Evolutionary conservation across 441 rosid species (phyloP), one percentile per base, ranked within the genome.

Genomic region (Sinapis alba): DNA sequence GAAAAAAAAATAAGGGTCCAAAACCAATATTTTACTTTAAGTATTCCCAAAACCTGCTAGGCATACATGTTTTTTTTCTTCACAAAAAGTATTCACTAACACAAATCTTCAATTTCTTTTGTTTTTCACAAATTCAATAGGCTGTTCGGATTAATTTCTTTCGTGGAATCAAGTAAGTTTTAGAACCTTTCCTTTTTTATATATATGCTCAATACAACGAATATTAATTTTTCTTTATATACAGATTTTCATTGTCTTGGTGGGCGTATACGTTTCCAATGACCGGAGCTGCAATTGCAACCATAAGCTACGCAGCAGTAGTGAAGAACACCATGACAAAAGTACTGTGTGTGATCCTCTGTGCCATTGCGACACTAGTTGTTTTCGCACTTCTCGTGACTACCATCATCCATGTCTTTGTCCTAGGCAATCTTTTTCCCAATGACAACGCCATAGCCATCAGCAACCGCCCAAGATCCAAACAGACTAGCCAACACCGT

Each of bases 241-340:
- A 23, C 19, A 93, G 93, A 80, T 93, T 95, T 78, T 95, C 98
- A 2, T 78, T 88, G 79, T 90, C 98, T 62, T 93, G 97, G 97
- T 95, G 99, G 98, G 98, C 98, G 0, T 91, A 93, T 78, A 95
- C 98, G 3, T 95, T 95, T 74, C 96, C 99, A 0, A 92, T 95
- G 97, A 95, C 98, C 0, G 89, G 96, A 12, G 96, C 92, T 1
- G 92, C 97, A 16, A 83, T 91, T 26, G 92, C 98, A 15, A 95
- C 98, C 28, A 85, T 90, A 32, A 76, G 83, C 56, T 95, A 91
- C 65, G 86, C 96, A 23, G 83, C 82, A 56, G 88, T 83, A 69
- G 91, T 86, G 51, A 84, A 75, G 18, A 83, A 76, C 66, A 62
- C 77, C 4, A 78, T 85, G 63, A 91, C 91, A 24, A 89, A 77